Base-by-base conservation (phyloP, 192 early-diverging fungal genomes). In the Backusella sp. region DNA sequence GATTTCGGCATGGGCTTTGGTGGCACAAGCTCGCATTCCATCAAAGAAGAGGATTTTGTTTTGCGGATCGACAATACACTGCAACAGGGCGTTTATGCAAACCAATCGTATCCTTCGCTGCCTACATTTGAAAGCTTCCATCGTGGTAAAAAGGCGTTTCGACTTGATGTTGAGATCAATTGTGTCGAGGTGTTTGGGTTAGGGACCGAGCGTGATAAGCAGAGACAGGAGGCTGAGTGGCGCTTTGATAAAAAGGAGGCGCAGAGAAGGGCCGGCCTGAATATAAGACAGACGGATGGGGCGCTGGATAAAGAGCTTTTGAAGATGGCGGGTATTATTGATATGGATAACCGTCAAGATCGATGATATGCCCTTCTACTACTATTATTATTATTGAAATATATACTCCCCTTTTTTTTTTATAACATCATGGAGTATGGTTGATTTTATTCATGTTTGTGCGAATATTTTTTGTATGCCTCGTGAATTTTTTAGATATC, bases 101-200 rank as follows among this genome's bases (percentile, higher is more conserved):
- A 86, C 56, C 85, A 89, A 32, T 49, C 52, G 52, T 81, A 83
- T 73, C 84, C 79, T 36, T 77, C 19, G 35, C 73, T 9, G 56
- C 82, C 76, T n/a, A 84, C 67, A 21, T 82, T 75, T 66, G 52
- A 66, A 59, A 76, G 19, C 42, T 23, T 21, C 7, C 75, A 6
- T 65, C 73, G 9, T 32, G 68, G 67, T 62, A 69, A 26, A 71
- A 74, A 6, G 1, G 37, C 35, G n/a, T 86, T 87, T 49, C 69
- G 73, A 2, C 70, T 81, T 32, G 59, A 69, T 0, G 80, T 87
- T 80, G 86, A 89, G 37, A 77, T 84, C n/a, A 75, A 82, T 1
- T 77, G 79, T 32, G 78, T 85, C n/a, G 86, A 89, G 35, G 88
- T 86, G 0, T 86, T 87, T 82, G 88, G 88, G 1, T 37, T 88